These are phyloP conservation scores for Leishmania lainsoni DNA, from an alignment of 208 protist genomes.

Conservation along the genomic window DNA sequence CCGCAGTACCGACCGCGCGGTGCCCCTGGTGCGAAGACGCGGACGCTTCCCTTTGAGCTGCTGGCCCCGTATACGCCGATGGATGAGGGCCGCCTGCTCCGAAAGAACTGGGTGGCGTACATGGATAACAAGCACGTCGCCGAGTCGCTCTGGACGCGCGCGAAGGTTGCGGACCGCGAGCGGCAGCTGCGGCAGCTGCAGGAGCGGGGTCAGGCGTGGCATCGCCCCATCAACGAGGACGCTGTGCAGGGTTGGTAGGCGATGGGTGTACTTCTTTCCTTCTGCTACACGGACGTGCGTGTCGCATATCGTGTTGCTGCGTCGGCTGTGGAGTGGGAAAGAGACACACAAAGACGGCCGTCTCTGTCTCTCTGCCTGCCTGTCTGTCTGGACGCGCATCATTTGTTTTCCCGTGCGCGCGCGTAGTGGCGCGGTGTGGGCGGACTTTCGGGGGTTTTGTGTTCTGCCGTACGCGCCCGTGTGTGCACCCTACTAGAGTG, in stretches of 20 bases:
- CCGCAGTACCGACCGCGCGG: constrained; percentile 76
- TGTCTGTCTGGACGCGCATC: not conserved
- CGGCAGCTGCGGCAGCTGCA: constrained; percentile 78
- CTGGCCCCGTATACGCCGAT: constrained; percentile 89
- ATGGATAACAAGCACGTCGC: constrained; percentile 93
- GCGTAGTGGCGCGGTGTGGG: not conserved
- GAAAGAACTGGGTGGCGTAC: constrained; percentile 92
- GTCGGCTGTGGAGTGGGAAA: not conserved
- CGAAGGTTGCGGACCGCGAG: constrained; percentile 80
- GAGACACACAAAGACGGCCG: not conserved
- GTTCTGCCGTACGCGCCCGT: not conserved
- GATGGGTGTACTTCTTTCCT: not conserved
- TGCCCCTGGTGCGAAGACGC: constrained; percentile 82
- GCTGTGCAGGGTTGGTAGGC: constrained; percentile 61
- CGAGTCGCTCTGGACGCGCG: constrained; percentile 86
- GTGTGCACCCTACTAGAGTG: no score
- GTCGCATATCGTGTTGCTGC: not conserved
- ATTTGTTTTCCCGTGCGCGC: not conserved
- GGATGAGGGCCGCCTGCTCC: constrained; percentile 83
- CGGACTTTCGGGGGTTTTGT: not conserved
- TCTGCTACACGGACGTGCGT: not conserved
- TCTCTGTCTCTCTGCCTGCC: not conserved
- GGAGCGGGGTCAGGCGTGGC: constrained; percentile 87
- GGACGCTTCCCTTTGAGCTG: constrained; percentile 67
- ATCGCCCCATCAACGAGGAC: constrained; percentile 80